Evolutionary conservation across 352 stramenopile genomes (phyloP), one percentile per base, ranked within the genome.

Genomic region (Phytophthora syringae): DNA sequence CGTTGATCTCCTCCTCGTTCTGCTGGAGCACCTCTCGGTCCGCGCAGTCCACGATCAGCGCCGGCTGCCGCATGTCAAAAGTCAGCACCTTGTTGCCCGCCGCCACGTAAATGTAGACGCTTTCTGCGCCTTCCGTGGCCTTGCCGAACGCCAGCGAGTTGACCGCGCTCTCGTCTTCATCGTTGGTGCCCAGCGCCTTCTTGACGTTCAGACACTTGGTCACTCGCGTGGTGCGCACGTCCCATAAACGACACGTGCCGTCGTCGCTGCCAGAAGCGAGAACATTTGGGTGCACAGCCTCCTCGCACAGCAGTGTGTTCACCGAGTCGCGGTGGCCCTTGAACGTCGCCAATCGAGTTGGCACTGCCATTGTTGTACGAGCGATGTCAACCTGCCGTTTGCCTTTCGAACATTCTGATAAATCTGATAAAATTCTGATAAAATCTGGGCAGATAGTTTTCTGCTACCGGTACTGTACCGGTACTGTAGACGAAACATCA

Each of bases 1-100:
- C 44, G 50, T 93, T 93, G 62, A 93, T 86, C 67, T 92, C 84
- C 49, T 92, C 82, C 39, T 82, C 64, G 44, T 78, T 86, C 21
- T 80, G 70, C 53, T 89, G 76, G 34, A 92, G 81, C n/a, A 87
- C 40, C 53, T 86, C 76, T 24, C 78, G 64, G 60, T 81, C 69
- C n/a, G 73, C 69, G 59, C 70, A 80, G 56, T 84, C 57, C 9
- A 93, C 64, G 32, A 93, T 78, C 27, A 93, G 56, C 1, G 61
- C 69, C 39, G 82, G 58, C 37, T 88, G 71, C 20, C 85, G 82
- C 52, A 93, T 53, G 51, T 93, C 82, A 53, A 93, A 93, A 2
- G 77, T 86, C 21, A 92, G 61, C 21, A 92, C 64, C 32, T 90
- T 89, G 60, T 72, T 88, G 28, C 76, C 65, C 20, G 83, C 78